Percentiles rank a stretch among this genome's conserved stretches.
Conservation (phyloP, 208 protist genomes). For the Crithidia fasciculata region DNA sequence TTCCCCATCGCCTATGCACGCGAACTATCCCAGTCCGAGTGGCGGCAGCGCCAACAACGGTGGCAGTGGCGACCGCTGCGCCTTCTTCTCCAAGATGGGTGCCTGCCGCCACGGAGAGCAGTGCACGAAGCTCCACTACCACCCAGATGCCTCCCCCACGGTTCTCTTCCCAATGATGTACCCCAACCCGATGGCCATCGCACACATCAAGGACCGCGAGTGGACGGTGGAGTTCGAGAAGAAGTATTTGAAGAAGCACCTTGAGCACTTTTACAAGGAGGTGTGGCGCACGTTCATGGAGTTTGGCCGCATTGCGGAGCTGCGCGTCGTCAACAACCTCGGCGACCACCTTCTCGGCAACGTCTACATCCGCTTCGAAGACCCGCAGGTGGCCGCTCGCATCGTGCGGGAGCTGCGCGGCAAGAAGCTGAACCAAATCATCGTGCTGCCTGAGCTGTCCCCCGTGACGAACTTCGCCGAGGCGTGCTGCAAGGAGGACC, state of each 20-base stretch:
- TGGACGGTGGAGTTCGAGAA: slow-evolving; percentile 73
- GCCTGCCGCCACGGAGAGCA: slow-evolving; percentile 98
- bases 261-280: slow-evolving; percentile 98
- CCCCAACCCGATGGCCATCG: slow-evolving; percentile 86
- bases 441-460: slow-evolving; percentile 95
- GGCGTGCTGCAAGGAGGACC: slow-evolving; percentile 97
- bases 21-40: slow-evolving; percentile 7
- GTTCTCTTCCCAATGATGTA: slow-evolving; percentile 97
- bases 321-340: slow-evolving; percentile 97
- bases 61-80: slow-evolving; percentile 59
- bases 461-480: slow-evolving; percentile 98
- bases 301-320: slow-evolving; percentile 94
- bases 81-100: slow-evolving; percentile 98
- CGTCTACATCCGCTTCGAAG: slow-evolving; percentile 97
- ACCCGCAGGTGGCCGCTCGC: slow-evolving; percentile 85
- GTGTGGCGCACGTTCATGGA: slow-evolving; percentile 94
- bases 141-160: slow-evolving; percentile 93
- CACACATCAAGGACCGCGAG: slow-evolving; percentile 66
- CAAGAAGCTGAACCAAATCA: slow-evolving; percentile 87
- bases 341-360: slow-evolving; percentile 98
- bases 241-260: slow-evolving; percentile 93
- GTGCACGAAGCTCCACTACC: slow-evolving; percentile 95
- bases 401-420: slow-evolving; percentile 84
- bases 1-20: background rate
- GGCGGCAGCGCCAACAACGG: background rate